phyloP scores from a whole-genome alignment of 495 filamentous ascomycete genomes.

The Hyaloscypha bicolor region DNA sequence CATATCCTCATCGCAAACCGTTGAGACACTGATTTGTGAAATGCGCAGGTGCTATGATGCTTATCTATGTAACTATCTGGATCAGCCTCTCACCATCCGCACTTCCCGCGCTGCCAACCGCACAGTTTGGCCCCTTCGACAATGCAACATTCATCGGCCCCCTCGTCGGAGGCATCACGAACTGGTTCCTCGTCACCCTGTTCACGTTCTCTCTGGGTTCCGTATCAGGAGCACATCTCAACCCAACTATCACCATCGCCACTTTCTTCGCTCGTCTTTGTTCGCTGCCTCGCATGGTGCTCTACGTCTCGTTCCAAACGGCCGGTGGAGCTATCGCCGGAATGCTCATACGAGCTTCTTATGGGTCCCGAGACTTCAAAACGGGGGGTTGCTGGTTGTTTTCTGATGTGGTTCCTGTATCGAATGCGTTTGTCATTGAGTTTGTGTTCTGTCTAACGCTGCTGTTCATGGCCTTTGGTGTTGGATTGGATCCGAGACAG shows the following conservation, averaged over 20 bases:
- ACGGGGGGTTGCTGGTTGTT: constrained; percentile 17
- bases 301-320: constrained; percentile 46
- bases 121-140: constrained; percentile 11
- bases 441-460: constrained; percentile 42
- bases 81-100: constrained; percentile 12
- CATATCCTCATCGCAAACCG: too few relatives aligned
- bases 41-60: constrained; percentile 13
- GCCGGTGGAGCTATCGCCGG: constrained; percentile 45
- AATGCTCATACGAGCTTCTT: constrained; percentile 33
- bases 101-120: constrained; percentile 11
- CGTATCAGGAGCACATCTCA: constrained; percentile 48
- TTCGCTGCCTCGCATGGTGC: constrained; percentile 44
- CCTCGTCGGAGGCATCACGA: constrained; percentile 35
- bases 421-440: constrained; percentile 45
- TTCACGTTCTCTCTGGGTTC: constrained; percentile 47
- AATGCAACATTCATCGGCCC: constrained; percentile 28
- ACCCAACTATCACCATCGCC: constrained; percentile 50
- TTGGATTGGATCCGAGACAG: constrained; percentile 53
- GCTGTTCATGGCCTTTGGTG: constrained; percentile 39
- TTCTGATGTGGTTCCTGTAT: constrained; percentile 15
- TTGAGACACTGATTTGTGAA: not conserved
- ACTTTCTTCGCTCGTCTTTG: constrained; percentile 49
- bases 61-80: constrained; percentile 16
- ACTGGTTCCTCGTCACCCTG: constrained; percentile 44
- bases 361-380: constrained; percentile 27